Evolutionary conservation across 495 filamentous ascomycete genomes (phyloP), one percentile per base, ranked within the genome.

Genomic region (Collariella sp.): DNA sequence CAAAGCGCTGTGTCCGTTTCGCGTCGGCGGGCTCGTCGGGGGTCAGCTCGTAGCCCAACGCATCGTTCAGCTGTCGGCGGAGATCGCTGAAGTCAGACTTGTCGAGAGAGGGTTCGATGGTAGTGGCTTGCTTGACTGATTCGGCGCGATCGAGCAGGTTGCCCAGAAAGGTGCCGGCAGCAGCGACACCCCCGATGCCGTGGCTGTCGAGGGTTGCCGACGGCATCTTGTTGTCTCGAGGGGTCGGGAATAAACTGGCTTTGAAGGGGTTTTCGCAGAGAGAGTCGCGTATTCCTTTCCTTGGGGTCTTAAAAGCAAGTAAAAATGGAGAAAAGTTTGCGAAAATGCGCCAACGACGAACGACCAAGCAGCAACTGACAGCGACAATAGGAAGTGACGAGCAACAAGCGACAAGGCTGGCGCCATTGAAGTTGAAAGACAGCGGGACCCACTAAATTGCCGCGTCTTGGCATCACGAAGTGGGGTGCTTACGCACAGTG

Each of bases 71-170:
- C 23, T 63, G 70, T 9, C 65, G 59, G 19, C 78, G 63, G 19
- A 77, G 61, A 48, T 79, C 70, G 18, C 68, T 66, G 40, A 89
- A 76, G 60, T 82, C 75, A 36, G 75, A 67, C 56, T 85, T 80
- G 13, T 78, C 79, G 62, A 98, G 75, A 10, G 88, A 81, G 23
- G 89, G 90, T 58, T 96, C 89, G 57, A 96, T 83, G 13, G 80
- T 75, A 26, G 74, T 71, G 55, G 77, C 74, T 2, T 76, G 73
- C 70, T 94, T 95, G 50, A 84, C 65, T 31, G 76, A 59, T 39
- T 78, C 75, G 56, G 87, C 88, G 58, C 75, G 80, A 33, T 74
- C 63, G 41, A 95, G 73, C 24, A 94, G 79, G 31, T 76, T 65
- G 46, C 78, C 69, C 13, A 95, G 70, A 33, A 83, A 70, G 33